These are phyloP conservation scores for Rhododendron molle DNA, from an alignment of 148 eudicot genomes.

Conservation along the genomic window DNA sequence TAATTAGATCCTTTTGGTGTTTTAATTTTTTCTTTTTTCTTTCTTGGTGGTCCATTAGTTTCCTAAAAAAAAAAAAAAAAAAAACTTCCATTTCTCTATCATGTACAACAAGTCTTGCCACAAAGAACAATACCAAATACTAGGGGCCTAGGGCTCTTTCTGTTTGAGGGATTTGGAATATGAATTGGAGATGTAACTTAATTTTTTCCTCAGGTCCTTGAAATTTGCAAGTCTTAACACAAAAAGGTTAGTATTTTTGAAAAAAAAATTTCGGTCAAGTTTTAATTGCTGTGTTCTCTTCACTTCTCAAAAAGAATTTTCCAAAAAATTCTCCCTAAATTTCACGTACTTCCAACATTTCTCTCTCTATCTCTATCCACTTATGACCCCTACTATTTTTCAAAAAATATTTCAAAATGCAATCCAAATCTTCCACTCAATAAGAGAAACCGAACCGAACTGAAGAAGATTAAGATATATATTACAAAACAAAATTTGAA, in stretches of 20 bases:
- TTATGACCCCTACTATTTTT: too few relatives aligned
- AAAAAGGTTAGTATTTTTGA: not conserved
- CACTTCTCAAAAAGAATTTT: too few relatives aligned
- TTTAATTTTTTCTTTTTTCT: not conserved
- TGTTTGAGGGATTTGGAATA: not conserved
- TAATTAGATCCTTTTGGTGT: not conserved
- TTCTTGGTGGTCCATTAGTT: too few relatives aligned
- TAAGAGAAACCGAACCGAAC: not conserved
- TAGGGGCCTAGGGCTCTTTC: not conserved
- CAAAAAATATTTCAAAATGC: too few relatives aligned
- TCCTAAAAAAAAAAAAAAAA: not conserved
- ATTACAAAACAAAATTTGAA: too few relatives aligned
- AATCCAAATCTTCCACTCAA: too few relatives aligned
- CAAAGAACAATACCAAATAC: not conserved
- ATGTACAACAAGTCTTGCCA: not conserved
- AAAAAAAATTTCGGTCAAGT: not conserved
- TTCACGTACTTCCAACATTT: too few relatives aligned
- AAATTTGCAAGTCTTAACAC: not conserved
- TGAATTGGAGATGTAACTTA: not conserved
- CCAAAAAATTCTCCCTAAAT: too few relatives aligned
- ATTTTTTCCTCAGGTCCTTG: not conserved
- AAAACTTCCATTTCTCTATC: not conserved
- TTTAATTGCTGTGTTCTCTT: too few relatives aligned
- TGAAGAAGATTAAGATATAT: too few relatives aligned
- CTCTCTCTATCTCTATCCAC: too few relatives aligned